Evolutionary conservation across 2,329 filamentous ascomycete species (phyloP), one percentile per base, ranked within the genome.

Genomic region (Didymella lethalis): DNA sequence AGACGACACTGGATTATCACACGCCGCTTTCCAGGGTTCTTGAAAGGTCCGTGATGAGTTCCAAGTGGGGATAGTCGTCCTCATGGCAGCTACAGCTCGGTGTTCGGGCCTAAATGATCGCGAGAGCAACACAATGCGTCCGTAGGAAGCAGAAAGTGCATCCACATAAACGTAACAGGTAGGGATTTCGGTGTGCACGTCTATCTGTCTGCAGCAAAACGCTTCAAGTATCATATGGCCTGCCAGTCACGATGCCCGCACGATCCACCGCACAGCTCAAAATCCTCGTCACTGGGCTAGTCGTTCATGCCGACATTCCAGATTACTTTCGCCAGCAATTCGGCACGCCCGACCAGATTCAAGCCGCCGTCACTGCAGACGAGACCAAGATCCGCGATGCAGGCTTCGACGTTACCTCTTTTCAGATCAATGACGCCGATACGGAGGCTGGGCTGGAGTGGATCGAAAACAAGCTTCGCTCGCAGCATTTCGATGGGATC

Each of bases 341-440:
- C 25, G 50, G 50, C 50, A 53, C 50, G 16, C 43, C 43, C 16
- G 32, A 47, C n/a, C 23, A 53, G 25, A 53, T 53, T n/a, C 41
- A 47, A 47, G 23, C 41, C 25, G 50, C 50, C 26, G 47, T 53
- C 31, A 31, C 41, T n/a, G 25, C 43, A n/a, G 50, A 53, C 18
- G 32, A 53, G 43, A 29, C 38, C 23, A 44, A 34, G 16, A 53
- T 53, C 25, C 50, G 50, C 43, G 32, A 38, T 5, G 41, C 31
- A 23, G 50, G 50, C 2, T 34, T 47, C 23, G 43, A 53, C 16
- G 31, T 47, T n/a, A 46, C 50, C 10, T 53, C 41, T 10, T 53
- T 29, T 12, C 50, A 53, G 32, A 38, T 47, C 25, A n/a, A 53
- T 32, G 43, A 53, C 11, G 20, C 32, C 11, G 23, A 53, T 23